Evolutionary conservation across 2,329 filamentous ascomycete genomes (phyloP).

Genomic region (Arthrobotrys entomopaga): DNA sequence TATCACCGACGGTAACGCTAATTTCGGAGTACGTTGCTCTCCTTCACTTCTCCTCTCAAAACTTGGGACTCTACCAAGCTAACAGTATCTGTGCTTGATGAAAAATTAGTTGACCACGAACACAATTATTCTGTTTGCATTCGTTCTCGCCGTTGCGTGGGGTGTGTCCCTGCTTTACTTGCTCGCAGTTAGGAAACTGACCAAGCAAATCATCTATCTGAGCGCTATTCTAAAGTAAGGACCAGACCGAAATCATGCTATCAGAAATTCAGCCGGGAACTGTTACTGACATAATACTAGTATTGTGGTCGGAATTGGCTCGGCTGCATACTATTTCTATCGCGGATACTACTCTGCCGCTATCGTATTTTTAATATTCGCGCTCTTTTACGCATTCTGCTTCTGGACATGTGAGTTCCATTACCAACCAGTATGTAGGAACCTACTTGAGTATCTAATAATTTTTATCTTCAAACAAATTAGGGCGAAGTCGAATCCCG

Average conservation of each 20-base stretch:
- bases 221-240: constrained; percentile 80
- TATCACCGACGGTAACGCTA: constrained; percentile 38
- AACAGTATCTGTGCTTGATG: not conserved
- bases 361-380: constrained; percentile 86
- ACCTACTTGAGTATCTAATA: not conserved
- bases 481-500: constrained; percentile 81
- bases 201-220: constrained; percentile 91
- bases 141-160: constrained; percentile 78
- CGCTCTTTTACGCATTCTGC: constrained; percentile 80
- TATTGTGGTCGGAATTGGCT: constrained; percentile 83
- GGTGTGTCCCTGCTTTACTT: constrained; percentile 82
- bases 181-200: constrained; percentile 77
- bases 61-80: no score
- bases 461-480: no score
- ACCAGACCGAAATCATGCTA: not conserved
- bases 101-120: constrained; percentile 69
- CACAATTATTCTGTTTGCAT: constrained; percentile 84
- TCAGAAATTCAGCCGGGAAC: not conserved
- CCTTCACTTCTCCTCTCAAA: no score
- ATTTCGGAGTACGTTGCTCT: constrained; percentile 35
- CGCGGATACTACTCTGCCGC: constrained; percentile 81
- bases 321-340: constrained; percentile 72
- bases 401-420: constrained; percentile 76
- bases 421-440: not conserved
- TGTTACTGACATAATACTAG: constrained; percentile 40